Evolutionary conservation across 345 rosid species (phyloP), one percentile per base, ranked within the genome.

Genomic region (Citrus hindsii): DNA sequence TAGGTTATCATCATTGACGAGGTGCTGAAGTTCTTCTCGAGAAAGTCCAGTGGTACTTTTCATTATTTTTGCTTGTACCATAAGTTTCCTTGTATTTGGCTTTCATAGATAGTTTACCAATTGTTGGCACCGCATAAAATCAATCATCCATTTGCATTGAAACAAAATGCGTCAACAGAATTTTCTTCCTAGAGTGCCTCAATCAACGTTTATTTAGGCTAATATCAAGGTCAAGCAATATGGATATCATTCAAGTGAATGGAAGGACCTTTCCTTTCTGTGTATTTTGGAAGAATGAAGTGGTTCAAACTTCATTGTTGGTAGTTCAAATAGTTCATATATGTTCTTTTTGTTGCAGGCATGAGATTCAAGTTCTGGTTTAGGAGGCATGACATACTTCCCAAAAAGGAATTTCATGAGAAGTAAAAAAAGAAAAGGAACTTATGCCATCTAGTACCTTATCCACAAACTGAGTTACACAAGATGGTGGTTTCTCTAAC

Each of bases 1-100:
- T 80, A 97, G 99, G 99, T 94, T 68, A 89, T 96, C 81, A 85
- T 96, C 67, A 94, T 96, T 60, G 99, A 96, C 69, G 99, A 96
- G 84, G 71, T 96, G 79, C 86, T 96, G 62, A 96, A 96, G 89
- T 92, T 94, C 88, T 86, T 96, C 84, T 94, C 98, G 2, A 94
- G 99, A 85, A 92, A 88, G 69, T 84, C 93, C 25, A 12, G 28
- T 32, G 97, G 97, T 92, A 87, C 76, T 53, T 71, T 64, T 83
- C 46, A 30, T 61, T 74, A n/a, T 46, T 71, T 75, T 77, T 19
- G 35, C 58, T 77, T 24, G 27, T 12, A 12, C 51, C 16, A 46
- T 12, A 46, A 46, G 24, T 59, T 25, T 59, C 19, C 48, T 18
- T 30, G 21, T 46, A 4, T 62, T 61, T 73, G 24, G 30, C 40